These are phyloP conservation scores for Globomyces pollinis-pini DNA, from an alignment of 192 early-diverging fungal genomes.

Conservation along the genomic window DNA sequence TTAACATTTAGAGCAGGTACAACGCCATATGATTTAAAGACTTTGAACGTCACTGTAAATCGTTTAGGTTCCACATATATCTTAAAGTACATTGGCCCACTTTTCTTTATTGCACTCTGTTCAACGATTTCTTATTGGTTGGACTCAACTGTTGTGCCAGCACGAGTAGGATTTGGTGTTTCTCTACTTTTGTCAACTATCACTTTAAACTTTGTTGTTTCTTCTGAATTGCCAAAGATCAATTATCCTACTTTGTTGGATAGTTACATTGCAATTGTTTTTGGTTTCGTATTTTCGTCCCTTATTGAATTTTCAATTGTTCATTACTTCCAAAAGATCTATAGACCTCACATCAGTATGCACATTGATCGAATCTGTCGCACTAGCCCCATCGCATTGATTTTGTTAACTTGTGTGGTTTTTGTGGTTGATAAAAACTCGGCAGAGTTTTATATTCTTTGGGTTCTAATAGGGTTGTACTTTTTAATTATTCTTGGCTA, in stretches of 20 bases:
- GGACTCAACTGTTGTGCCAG: constrained; percentile 7
- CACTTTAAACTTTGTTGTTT: constrained; percentile 15
- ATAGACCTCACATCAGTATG: too few relatives aligned
- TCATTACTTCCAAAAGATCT: too few relatives aligned
- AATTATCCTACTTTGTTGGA: background rate
- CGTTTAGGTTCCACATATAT: constrained; percentile 7
- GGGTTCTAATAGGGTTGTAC: too few relatives aligned
- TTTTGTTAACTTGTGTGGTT: too few relatives aligned
- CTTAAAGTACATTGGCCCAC: constrained; percentile 14
- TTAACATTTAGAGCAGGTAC: background rate
- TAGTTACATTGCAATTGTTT: background rate
- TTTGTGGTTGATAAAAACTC: too few relatives aligned
- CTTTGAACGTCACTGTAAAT: background rate
- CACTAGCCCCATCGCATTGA: too few relatives aligned
- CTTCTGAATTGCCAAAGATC: constrained; percentile 14
- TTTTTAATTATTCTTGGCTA: too few relatives aligned
- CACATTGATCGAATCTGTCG: too few relatives aligned
- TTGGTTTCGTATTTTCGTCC: background rate
- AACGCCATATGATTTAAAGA: constrained; percentile 6
- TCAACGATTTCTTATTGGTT: constrained; percentile 14
- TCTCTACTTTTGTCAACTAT: constrained; percentile 11
- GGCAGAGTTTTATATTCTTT: too few relatives aligned
- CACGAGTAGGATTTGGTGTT: constrained; percentile 10
- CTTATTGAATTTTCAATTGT: background rate
- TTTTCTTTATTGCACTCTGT: constrained; percentile 13